Conservation (phyloP, 768 basidiomycete genomes). For the Neoboletus magnificus region DNA sequence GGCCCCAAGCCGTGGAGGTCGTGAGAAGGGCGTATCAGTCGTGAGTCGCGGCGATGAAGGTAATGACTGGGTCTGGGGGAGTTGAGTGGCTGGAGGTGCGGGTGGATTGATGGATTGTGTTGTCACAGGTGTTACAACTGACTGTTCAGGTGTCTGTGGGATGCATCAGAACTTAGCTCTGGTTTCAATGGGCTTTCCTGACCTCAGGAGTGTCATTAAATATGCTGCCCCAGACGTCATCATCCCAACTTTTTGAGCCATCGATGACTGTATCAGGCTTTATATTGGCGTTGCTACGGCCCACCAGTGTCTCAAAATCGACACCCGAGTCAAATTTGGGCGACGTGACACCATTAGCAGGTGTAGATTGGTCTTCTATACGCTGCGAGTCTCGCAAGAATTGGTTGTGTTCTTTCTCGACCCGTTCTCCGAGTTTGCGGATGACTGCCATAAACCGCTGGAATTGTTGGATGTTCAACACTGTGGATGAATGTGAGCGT, state of each 20-base stretch:
- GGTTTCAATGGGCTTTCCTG: not conserved
- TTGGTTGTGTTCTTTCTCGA: conserved; percentile 89
- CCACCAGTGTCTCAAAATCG: conserved; percentile 87
- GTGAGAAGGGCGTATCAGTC: conserved; percentile 31
- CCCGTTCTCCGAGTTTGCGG: conserved; percentile 72
- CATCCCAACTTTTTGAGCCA: conserved; percentile 59
- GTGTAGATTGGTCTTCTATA: conserved; percentile 72
- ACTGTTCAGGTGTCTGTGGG: conserved; percentile 14
- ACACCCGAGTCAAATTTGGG: conserved; percentile 47
- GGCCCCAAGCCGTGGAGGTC: conserved; percentile 40
- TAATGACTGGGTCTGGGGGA: conserved; percentile 34
- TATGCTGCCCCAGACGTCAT: conserved; percentile 84
- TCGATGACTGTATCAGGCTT: conserved; percentile 44
- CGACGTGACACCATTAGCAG: conserved; percentile 39
- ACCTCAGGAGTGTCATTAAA: conserved; percentile 44
- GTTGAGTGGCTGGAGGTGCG: conserved; percentile 3
- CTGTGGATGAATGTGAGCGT: conserved; percentile 33
- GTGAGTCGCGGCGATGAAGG: conserved; percentile 37
- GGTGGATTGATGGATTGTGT: conserved; percentile 16
- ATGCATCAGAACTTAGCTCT: conserved; percentile 4
- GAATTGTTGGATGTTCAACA: conserved; percentile 84
- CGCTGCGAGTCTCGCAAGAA: conserved; percentile 92
- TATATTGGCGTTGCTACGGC: conserved; percentile 46
- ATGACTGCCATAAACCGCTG: conserved; percentile 88
- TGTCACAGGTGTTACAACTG: conserved; percentile 11